Conservation (phyloP, 768 basidiomycete genomes). For the Pulveroboletus sp. region DNA sequence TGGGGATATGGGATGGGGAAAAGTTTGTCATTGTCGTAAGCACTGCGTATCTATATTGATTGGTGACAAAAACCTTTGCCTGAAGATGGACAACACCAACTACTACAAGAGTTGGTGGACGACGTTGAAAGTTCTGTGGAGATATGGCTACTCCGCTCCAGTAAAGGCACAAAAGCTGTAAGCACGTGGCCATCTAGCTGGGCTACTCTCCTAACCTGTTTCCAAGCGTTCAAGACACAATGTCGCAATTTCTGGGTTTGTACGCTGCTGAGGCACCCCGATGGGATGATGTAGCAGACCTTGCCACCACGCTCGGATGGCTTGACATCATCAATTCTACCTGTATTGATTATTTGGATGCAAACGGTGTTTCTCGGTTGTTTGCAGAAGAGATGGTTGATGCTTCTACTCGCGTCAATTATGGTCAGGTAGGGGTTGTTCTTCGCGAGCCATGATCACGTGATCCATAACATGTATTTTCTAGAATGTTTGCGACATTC, state of each 20-base stretch:
- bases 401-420: conserved; percentile 79
- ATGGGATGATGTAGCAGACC: conserved; percentile 58
- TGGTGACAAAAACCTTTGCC: not conserved
- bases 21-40: conserved; percentile 62
- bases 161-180: conserved; percentile 53
- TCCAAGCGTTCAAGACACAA: conserved; percentile 51
- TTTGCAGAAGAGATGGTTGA: conserved; percentile 76
- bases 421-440: conserved; percentile 57
- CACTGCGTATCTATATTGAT: conserved; percentile 3
- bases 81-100: conserved; percentile 41
- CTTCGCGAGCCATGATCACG: not conserved
- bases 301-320: conserved; percentile 55
- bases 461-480: not conserved
- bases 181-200: conserved; percentile 13
- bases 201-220: not conserved
- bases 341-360: conserved; percentile 52
- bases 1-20: conserved; percentile 83
- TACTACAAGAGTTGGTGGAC: conserved; percentile 57
- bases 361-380: conserved; percentile 49
- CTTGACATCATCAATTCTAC: conserved; percentile 45
- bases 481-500: conserved; percentile 66
- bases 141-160: conserved; percentile 69
- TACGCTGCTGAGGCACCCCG: conserved; percentile 53
- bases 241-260: conserved; percentile 49
- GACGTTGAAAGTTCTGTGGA: conserved; percentile 67